These are phyloP conservation scores for Spergularia azorica DNA, from an alignment of 179 eudicot genomes.

Conservation along the genomic window DNA sequence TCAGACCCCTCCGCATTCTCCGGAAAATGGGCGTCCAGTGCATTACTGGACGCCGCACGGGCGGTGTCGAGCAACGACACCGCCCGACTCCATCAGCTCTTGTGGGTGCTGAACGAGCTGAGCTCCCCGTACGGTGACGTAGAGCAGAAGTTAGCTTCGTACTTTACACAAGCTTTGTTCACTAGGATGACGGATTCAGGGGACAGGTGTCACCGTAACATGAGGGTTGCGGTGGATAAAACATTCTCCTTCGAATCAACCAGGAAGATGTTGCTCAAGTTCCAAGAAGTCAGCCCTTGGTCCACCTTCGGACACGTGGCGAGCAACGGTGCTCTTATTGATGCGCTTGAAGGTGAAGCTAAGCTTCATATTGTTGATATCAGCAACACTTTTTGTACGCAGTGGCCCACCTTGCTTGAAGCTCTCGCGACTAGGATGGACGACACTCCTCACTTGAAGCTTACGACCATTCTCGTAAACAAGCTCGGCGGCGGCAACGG, in stretches of 20 bases:
- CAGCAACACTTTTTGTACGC: slow-evolving; percentile 48
- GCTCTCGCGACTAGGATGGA: slow-evolving; percentile 52
- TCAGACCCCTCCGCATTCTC: slow-evolving; percentile 19
- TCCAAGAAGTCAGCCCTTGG: slow-evolving; percentile 60
- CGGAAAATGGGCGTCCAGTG: slow-evolving; percentile 62
- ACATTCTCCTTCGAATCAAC: slow-evolving; percentile 70
- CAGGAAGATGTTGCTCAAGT: slow-evolving; percentile 45
- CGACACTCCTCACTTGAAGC: slow-evolving; percentile 43
- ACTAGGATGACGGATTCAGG: slow-evolving; percentile 83
- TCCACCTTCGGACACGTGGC: slow-evolving; percentile 55
- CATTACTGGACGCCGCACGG: slow-evolving; percentile 61
- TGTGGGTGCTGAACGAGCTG: slow-evolving; percentile 94
- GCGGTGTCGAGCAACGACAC: slow-evolving; percentile 63
- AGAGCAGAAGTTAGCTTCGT: slow-evolving; percentile 71
- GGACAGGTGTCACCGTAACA: slow-evolving; percentile 40
- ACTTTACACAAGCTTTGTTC: slow-evolving; percentile 79
- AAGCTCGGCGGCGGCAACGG: slow-evolving; percentile 20
- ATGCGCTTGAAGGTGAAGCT: slow-evolving; percentile 68
- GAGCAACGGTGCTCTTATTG: slow-evolving; percentile 51
- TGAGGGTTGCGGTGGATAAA: slow-evolving; percentile 61
- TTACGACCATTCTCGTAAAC: slow-evolving; percentile 39
- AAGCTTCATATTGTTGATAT: slow-evolving; percentile 47
- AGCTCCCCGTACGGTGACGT: slow-evolving; percentile 87
- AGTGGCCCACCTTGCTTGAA: slow-evolving; percentile 54
- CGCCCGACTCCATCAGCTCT: slow-evolving; percentile 60